Evolutionary conservation across 768 basidiomycete genomes (phyloP), one percentile per base, ranked within the genome.

Genomic region (Cantharellus anzutake): DNA sequence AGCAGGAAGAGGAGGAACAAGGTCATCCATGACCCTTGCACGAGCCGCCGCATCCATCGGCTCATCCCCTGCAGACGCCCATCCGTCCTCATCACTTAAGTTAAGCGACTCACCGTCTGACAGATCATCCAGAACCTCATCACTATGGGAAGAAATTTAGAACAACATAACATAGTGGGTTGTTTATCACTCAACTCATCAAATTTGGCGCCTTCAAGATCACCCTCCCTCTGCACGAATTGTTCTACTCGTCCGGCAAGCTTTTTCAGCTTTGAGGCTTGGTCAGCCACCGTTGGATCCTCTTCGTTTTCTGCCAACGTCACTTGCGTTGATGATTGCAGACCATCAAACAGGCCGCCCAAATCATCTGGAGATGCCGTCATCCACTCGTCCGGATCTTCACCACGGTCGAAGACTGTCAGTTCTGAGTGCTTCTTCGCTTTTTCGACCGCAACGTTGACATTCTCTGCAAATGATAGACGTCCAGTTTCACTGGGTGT

Each of bases 201-300:
- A 66, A 99, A 94, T 63, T 75, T 72, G 0, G 91, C 96, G 2
- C 96, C 96, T 63, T 89, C 84, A 4, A 96, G 62, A 61, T 87
- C 84, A 2, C 96, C 96, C 67, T 93, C 72, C 2, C 86, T 91
- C 64, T 90, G 82, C 2, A 99, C 82, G 67, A 99, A 99, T n/a
- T 74, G 73, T 65, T 87, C 84, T 0, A 99, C 89, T 67, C 88
- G 87, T 61, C 77, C 71, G 5, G 96, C 93, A 58, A 99, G 75
- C 61, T 78, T 76, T 64, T 80, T 81, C 39, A 98, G 71, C 61
- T 78, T 79, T 29, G 75, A 68, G 5, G 90, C 83, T 67, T 89
- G 84, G 61, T 79, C 76, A 37, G 79, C 76, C 4, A 79, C 76
- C 3, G 82, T 48, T 29, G 82, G 80, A 66, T 80, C 79, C 2